phyloP scores from a whole-genome alignment of 2,329 filamentous ascomycete species.

The Alternaria brassicicola region DNA sequence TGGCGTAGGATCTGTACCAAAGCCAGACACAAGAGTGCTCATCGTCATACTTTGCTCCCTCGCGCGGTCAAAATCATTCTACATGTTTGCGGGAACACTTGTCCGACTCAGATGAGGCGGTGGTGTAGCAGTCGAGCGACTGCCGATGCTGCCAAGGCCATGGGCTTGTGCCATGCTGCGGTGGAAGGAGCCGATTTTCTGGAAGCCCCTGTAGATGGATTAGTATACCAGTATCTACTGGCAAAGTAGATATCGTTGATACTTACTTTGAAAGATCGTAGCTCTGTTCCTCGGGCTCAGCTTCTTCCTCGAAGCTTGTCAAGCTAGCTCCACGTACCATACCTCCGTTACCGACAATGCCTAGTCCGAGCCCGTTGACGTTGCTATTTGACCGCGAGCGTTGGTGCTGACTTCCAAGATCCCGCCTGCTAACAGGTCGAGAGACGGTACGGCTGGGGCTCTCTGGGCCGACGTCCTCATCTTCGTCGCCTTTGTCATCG shows the following conservation, averaged over 20 bases:
- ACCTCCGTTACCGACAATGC: constrained; percentile 32
- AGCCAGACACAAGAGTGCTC: background rate
- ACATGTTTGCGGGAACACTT: constrained; percentile 36
- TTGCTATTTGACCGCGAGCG: constrained; percentile 43
- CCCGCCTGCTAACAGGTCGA: constrained; percentile 44
- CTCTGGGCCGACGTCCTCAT: constrained; percentile 42
- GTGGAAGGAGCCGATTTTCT: constrained; percentile 57
- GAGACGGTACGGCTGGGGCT: constrained; percentile 46
- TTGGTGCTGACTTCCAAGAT: constrained; percentile 33
- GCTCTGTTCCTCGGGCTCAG: constrained; percentile 53
- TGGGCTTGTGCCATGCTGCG: constrained; percentile 43
- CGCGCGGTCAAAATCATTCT: no score
- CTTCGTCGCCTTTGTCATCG: constrained; percentile 40
- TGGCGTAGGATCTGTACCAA: background rate
- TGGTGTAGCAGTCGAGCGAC: constrained; percentile 22
- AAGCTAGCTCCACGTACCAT: constrained; percentile 47
- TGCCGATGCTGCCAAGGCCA: constrained; percentile 24
- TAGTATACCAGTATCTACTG: constrained; percentile 7
- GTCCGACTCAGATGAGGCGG: constrained; percentile 21
- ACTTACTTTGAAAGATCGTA: constrained; percentile 59
- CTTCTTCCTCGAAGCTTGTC: constrained; percentile 47
- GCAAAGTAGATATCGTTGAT: background rate
- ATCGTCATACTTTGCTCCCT: background rate
- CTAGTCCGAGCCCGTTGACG: constrained; percentile 32
- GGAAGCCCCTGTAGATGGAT: constrained; percentile 52